Evolutionary conservation across 192 early-diverging fungal genomes (phyloP).

Genomic region (Polychytrium aggregatum): DNA sequence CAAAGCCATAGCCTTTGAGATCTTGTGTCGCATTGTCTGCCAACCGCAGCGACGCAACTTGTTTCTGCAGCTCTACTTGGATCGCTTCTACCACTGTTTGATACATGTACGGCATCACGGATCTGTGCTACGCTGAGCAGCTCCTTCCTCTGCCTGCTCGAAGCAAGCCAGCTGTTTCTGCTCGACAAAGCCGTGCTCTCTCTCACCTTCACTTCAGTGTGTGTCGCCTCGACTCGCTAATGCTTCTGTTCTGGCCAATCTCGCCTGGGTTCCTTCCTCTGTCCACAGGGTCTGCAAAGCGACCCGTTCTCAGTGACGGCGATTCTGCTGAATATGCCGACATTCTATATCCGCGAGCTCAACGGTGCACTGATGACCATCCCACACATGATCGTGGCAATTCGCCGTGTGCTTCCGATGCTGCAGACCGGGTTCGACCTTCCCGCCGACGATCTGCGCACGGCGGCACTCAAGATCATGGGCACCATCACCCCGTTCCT

Average conservation of each 20-base stretch:
- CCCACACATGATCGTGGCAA: slow-evolving; percentile 59
- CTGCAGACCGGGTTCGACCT: slow-evolving; percentile 19
- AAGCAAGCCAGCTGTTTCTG: no score
- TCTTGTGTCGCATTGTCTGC: slow-evolving; percentile 66
- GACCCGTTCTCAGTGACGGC: slow-evolving; percentile 51
- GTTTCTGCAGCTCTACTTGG: slow-evolving; percentile 57
- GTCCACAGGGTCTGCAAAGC: slow-evolving; percentile 35
- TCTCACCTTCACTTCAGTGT: no score
- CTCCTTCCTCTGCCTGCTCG: no score
- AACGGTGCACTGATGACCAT: slow-evolving; percentile 62
- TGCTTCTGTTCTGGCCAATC: no score
- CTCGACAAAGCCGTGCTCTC: no score
- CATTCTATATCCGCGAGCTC: slow-evolving; percentile 54
- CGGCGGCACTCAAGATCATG: slow-evolving; percentile 51
- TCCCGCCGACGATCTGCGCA: slow-evolving; percentile 48
- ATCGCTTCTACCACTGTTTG: slow-evolving; percentile 50
- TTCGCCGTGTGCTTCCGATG: slow-evolving; percentile 37
- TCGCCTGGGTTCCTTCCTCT: neutral
- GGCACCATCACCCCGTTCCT: slow-evolving; percentile 54
- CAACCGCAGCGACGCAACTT: slow-evolving; percentile 42
- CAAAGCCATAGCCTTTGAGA: slow-evolving; percentile 56
- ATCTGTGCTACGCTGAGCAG: no score
- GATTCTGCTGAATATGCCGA: slow-evolving; percentile 50
- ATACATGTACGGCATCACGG: no score
- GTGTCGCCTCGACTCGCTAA: no score